Evolutionary conservation across 1,139 yeast species (phyloP), one percentile per base, ranked within the genome.

Genomic region (Protomyces pachydermus): DNA sequence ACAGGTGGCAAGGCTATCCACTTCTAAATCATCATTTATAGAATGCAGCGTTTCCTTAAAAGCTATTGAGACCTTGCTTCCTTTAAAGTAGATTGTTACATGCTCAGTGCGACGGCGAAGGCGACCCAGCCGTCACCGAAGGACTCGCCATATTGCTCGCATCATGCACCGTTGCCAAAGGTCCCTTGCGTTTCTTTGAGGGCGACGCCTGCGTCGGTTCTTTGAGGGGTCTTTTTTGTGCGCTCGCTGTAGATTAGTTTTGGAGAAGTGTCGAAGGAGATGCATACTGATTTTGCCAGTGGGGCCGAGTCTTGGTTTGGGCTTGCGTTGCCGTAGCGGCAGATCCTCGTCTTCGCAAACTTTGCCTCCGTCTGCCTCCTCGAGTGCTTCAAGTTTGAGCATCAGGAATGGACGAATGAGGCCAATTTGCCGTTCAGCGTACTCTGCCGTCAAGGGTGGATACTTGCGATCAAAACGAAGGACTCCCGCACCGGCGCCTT

Each of bases 1-100:
- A 88, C 97, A 61, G 91, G 85, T 75, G 95, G 83, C 77, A 90
- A 91, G 81, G 86, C 96, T 74, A 84, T 90, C 76, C 89, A 90
- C 83, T 86, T 86, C 73, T 89, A 84, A 75, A 54, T 28, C 32
- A 5, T 28, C 32, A 28, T 28, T 28, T 28, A 28, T 28, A 28
- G 32, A 28, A 28, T 28, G 32, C 32, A 28, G 32, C 32, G 32
- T 28, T 28, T 28, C 8, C 8, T 6, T 28, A 28, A 28, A 28
- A 28, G 23, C 32, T 28, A 28, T 28, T 28, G 23, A 28, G 32
- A 28, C 32, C 5, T 28, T 28, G 32, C 32, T 28, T 28, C 32
- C 8, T 6, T 6, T 6, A 28, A 28, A 28, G 32, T 28, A 28
- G 8, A 28, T 28, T 28, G 8, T 28, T 28, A 28, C 32, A 28